Evolutionary conservation across 2,329 filamentous ascomycete genomes (phyloP), one percentile per base, ranked within the genome.

Genomic region (Trichoderma koningii): DNA sequence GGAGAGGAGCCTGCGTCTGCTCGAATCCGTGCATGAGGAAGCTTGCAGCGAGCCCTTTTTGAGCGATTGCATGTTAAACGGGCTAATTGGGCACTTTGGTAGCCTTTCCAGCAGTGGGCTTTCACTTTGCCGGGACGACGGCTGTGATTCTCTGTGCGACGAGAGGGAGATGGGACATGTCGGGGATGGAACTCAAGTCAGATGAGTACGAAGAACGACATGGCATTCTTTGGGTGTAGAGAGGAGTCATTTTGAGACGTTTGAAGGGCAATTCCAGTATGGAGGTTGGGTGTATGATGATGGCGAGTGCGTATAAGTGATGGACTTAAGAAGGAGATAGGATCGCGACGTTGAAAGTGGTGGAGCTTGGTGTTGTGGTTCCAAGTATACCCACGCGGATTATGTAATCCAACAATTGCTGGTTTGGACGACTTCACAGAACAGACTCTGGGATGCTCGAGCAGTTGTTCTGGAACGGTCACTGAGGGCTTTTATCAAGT

Each of bases 341-440:
- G 21, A 62, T 62, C 59, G 21, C 12, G 34, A 62, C 42, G 17
- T 23, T 10, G 52, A 23, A n/a, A 2, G 2, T 5, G 7, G 17
- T 7, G n/a, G 38, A 45, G 14, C 28, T n/a, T 63, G 50, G 60
- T 63, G 50, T 63, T 63, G 45, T 55, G 28, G 57, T 9, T 28
- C 5, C 7, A 5, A 38, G 10, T 17, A 7, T 10, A 26, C 34
- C 34, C 4, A 3, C n/a, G n/a, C n/a, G n/a, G 21, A 9, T 61
- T 61, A 61, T 30, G 34, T 61, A 30, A 61, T 9, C 30, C 15
- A 3, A 51, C 7, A 34, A 12, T n/a, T 2, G 7, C 10, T 38
- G 34, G 34, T 5, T 38, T 14, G 34, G 34, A 38, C 34, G 34
- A 38, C 34, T 38, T 38, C 12, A 5, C 10, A 38, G 34, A 38